Base-by-base conservation (phyloP, 306 rosid genomes). In the Ormosia emarginata region DNA sequence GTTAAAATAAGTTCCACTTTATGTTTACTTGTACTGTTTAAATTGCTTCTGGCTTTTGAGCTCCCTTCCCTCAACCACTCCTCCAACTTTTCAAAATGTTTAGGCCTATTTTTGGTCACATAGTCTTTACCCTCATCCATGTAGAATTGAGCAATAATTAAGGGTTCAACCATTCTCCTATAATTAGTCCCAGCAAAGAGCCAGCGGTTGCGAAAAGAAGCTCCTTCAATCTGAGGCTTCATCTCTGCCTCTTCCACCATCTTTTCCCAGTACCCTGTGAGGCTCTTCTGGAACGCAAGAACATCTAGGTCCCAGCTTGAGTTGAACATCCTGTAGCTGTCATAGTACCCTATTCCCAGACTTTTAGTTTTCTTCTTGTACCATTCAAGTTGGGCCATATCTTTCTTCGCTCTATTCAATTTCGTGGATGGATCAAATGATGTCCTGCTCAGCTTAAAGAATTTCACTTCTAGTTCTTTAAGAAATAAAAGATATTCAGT, bases 131-230 rank as follows among this genome's bases (percentile, higher is more conserved):
- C 37, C 0, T 83, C 80, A 0, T 72, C 58, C 0, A 1, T 37
- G 64, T 90, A 94, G 89, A 76, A 85, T 3, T 85, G 55, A 30
- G 96, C 92, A 1, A 94, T 92, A 18, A 40, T 59, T 11, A 91
- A 84, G 1, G 93, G 97, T 52, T 94, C 98, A 30, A 90, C 76
- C 96, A 94, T 90, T 81, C 86, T 90, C 75, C 91, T 76, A 29
- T 84, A 92, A 46, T 32, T 91, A 1, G 83, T 79, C 41, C 97
- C 98, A 0, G 43, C 89, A 2, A 1, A 67, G 39, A 94, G 90
- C 90, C 88, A 92, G 0, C 88, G 34, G 0, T 32, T 66, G 2
- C 79, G 79, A 5, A 91, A 71, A 0, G 53, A 0, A 0, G 81
- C 81, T 0, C 79, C 90, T 77, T 86, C 93, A 30, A 6, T 74